These are phyloP conservation scores for Pseudodiploospora longispora DNA, from an alignment of 2,329 filamentous ascomycete genomes.

Conservation along the genomic window DNA sequence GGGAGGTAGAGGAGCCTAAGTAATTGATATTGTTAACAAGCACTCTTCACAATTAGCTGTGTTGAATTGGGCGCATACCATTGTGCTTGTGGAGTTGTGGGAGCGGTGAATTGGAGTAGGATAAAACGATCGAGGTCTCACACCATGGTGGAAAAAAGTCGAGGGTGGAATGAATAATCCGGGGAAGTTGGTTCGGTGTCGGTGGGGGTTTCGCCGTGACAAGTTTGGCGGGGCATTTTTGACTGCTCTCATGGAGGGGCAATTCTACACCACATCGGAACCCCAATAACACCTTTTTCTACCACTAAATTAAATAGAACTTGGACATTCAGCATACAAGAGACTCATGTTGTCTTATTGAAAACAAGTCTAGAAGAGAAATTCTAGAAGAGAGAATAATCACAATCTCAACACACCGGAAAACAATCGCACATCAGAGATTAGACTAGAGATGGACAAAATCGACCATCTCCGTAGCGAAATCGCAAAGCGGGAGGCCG, in stretches of 20 bases:
- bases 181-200: conserved; percentile 7
- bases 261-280: too few relatives aligned
- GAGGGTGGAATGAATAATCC: conserved; percentile 1
- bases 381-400: too few relatives aligned
- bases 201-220: conserved; percentile 5
- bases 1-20: conserved; percentile 23
- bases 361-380: too few relatives aligned
- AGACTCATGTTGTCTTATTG: too few relatives aligned
- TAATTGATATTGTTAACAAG: background rate
- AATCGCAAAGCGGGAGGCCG: conserved; percentile 39
- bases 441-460: conserved; percentile 25
- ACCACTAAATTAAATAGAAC: too few relatives aligned
- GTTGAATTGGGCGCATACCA: background rate
- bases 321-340: too few relatives aligned
- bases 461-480: conserved; percentile 35
- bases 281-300: too few relatives aligned
- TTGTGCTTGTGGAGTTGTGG: conserved; percentile 1
- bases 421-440: too few relatives aligned
- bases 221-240: too few relatives aligned
- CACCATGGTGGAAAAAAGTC: background rate
- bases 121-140: background rate
- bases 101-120: background rate
- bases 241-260: too few relatives aligned
- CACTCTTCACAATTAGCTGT: background rate
- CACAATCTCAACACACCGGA: too few relatives aligned